Percentiles rank a stretch among this genome's conserved stretches.
phyloP scores from a whole-genome alignment of 495 filamentous ascomycete species.

The Penicillium paradoxum region DNA sequence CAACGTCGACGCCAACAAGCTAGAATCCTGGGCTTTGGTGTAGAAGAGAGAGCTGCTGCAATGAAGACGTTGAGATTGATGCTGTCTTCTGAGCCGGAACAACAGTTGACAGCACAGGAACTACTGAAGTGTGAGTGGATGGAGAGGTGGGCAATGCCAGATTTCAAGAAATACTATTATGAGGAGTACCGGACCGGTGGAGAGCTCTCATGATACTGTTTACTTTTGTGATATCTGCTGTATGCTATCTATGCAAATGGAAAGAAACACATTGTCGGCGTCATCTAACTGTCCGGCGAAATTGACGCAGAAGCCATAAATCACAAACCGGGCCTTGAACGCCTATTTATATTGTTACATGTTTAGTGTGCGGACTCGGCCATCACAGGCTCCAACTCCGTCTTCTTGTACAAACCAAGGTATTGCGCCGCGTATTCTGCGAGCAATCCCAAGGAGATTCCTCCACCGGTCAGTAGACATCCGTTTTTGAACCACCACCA shows the following conservation, averaged over 20 bases:
- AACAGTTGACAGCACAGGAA: slow-evolving; percentile 12
- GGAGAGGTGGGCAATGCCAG: slow-evolving; percentile 20
- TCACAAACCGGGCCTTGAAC: not conserved
- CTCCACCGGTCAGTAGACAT: slow-evolving; percentile 63
- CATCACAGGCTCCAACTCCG: not conserved
- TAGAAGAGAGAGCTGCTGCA: slow-evolving; percentile 5
- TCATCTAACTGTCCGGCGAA: slow-evolving; percentile 42
- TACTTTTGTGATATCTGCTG: not conserved
- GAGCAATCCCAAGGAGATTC: slow-evolving; percentile 57
- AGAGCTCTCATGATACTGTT: not conserved
- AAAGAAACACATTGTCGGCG: slow-evolving; percentile 63
- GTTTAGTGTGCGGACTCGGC: slow-evolving; percentile 7
- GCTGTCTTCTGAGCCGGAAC: slow-evolving; percentile 18
- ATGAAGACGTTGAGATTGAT: slow-evolving; percentile 9
- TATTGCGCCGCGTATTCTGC: slow-evolving; percentile 53
- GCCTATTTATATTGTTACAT: slow-evolving; percentile 2
- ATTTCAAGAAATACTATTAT: slow-evolving; percentile 4
- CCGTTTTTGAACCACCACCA: slow-evolving; percentile 96
- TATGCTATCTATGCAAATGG: too few relatives aligned
- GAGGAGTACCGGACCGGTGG: not conserved
- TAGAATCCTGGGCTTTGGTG: slow-evolving; percentile 3
- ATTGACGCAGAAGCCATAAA: not conserved
- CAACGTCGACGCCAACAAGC: slow-evolving; percentile 5
- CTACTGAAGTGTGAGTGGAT: slow-evolving; percentile 23
- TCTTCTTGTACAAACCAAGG: slow-evolving; percentile 27